Conservation (phyloP, 176 grass and related monocot species). For the Aechmea fasciata region DNA sequence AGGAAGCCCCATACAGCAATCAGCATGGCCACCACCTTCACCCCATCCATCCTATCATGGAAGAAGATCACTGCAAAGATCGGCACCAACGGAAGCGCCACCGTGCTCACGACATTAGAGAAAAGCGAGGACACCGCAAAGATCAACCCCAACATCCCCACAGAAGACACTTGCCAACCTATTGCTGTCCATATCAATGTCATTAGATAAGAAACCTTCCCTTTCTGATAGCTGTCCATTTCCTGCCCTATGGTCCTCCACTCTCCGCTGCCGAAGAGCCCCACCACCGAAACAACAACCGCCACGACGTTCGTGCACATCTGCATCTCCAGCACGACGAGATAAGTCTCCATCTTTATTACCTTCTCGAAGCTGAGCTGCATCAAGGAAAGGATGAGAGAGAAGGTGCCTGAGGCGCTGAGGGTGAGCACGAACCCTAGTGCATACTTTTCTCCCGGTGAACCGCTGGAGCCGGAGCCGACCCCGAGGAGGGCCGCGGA, state of each 20-base stretch:
- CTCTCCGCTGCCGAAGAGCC: slow-evolving; percentile 73
- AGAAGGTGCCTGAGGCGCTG: slow-evolving; percentile 38
- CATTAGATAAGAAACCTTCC: slow-evolving; percentile 75
- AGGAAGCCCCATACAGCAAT: slow-evolving; percentile 74
- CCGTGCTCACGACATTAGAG: slow-evolving; percentile 86
- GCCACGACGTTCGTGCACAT: slow-evolving; percentile 63
- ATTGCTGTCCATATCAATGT: slow-evolving; percentile 66
- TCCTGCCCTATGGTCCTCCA: slow-evolving; percentile 64
- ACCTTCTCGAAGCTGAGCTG: slow-evolving; percentile 82
- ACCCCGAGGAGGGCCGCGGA: slow-evolving; percentile 53
- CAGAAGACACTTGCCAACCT: slow-evolving; percentile 61
- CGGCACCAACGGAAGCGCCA: slow-evolving; percentile 66
- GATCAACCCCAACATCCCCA: slow-evolving; percentile 78
- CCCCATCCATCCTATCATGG: slow-evolving; percentile 71
- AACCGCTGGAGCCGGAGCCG: slow-evolving; percentile 22
- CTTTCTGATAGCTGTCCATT: slow-evolving; percentile 43
- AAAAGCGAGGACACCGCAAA: slow-evolving; percentile 91
- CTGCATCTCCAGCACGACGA: slow-evolving; percentile 58
- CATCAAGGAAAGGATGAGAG: slow-evolving; percentile 90
- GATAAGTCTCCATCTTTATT: slow-evolving; percentile 77
- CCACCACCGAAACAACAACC: slow-evolving; percentile 42
- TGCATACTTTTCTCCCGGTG: slow-evolving; percentile 40
- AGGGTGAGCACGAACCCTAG: slow-evolving; percentile 57
- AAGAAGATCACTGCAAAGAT: slow-evolving; percentile 85
- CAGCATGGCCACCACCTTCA: slow-evolving; percentile 72